Evolutionary conservation across 805 yeast genomes (phyloP).

Genomic region (Candida michaelii): DNA sequence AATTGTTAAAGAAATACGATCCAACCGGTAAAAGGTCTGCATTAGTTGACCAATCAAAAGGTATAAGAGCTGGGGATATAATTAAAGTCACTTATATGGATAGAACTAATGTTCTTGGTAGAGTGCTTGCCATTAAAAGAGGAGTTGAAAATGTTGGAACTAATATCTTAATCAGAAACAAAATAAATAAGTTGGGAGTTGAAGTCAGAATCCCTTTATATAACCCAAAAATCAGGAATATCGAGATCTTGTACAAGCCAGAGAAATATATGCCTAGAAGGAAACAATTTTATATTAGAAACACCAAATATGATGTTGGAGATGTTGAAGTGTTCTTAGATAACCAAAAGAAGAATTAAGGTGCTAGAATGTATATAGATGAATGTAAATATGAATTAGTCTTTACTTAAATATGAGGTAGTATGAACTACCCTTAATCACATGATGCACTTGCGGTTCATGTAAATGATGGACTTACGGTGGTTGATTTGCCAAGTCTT

Average conservation of each 20-base stretch:
- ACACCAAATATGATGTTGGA: slow-evolving; percentile 70
- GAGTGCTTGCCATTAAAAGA: slow-evolving; percentile 73
- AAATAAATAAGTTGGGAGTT: slow-evolving; percentile 77
- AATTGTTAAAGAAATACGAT: slow-evolving; percentile 62
- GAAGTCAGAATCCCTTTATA: slow-evolving; percentile 79
- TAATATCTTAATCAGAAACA: slow-evolving; percentile 79
- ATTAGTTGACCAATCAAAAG: slow-evolving; percentile 25
- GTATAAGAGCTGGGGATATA: slow-evolving; percentile 77
- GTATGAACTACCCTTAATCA: no score
- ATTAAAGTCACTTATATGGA: slow-evolving; percentile 71
- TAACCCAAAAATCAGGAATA: slow-evolving; percentile 72
- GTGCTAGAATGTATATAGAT: neutral
- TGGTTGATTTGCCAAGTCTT: no score
- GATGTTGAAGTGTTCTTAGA: slow-evolving; percentile 52
- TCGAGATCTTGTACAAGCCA: slow-evolving; percentile 79
- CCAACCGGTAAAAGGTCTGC: slow-evolving; percentile 54
- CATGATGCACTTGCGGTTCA: no score
- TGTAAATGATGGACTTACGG: no score
- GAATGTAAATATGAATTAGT: no score
- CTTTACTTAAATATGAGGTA: no score
- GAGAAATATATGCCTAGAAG: slow-evolving; percentile 67
- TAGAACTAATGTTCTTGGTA: slow-evolving; percentile 72
- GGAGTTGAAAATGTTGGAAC: slow-evolving; percentile 61
- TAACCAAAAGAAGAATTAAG: slow-evolving; percentile 16
- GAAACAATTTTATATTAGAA: slow-evolving; percentile 89